Evolutionary conservation across 2,329 filamentous ascomycete species (phyloP), one percentile per base, ranked within the genome.

Genomic region (Fusarium nurragi): DNA sequence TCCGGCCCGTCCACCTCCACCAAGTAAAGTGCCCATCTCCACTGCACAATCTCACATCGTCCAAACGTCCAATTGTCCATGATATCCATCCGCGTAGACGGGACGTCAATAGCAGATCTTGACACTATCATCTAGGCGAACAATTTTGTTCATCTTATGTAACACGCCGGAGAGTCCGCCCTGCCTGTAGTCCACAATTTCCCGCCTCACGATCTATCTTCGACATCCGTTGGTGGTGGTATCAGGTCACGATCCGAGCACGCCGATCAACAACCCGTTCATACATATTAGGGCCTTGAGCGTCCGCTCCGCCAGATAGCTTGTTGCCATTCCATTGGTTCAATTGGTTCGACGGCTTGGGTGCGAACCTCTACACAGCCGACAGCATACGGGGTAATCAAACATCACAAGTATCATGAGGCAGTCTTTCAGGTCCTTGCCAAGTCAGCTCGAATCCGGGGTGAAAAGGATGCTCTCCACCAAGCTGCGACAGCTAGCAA

Each of bases 401-500:
- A 46, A 51, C 50, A 47, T 51, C 36, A 48, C 41, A 23, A n/a
- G 57, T 54, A 61, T 57, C 61, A 58, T 53, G 40, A 53, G 43
- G 41, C 51, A 55, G 32, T 22, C 34, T 25, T 43, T 43, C 19
- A 23, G 23, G 40, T 45, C 25, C 43, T 54, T 60, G 45, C 51
- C 48, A 63, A 66, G 50, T 57, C 50, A 51, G 41, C 53, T 57
- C 45, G 60, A 70, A 71, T 71, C 68, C 30, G 68, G 68, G 68
- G 64, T 69, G 67, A 55, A 59, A 47, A 38, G 51, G 43, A 47
- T 37, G 54, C 64, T 70, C 64, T 64, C 68, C 68, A 66, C 66
- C 55, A 60, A 68, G 44, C 59, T 71, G 68, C 55, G 64, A 71
- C 68, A 64, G 46, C 63, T 58, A 67, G 36, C 55, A 44, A 61